Evolutionary conservation across 805 yeast species (phyloP), one percentile per base, ranked within the genome.

Genomic region (Lachancea mirantina): DNA sequence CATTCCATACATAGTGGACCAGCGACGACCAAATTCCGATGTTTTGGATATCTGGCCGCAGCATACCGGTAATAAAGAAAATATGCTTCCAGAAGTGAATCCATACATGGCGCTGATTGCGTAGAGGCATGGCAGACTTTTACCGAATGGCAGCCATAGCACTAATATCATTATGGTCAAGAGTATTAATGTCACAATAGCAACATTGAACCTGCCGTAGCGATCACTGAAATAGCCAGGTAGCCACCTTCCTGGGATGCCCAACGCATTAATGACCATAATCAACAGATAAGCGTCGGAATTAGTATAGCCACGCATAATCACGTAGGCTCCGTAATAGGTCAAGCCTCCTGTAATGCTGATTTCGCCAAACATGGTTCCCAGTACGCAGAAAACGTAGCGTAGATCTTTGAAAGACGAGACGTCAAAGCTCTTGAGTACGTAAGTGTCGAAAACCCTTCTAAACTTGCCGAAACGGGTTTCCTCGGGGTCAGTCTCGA

Each of bases 131-230:
- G 55, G 56, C 18, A 61, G 34, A 30, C 52, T 43, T 6, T 49
- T 36, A 1, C 84, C 85, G 35, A 76, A 70, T 1, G 88, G 87
- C 14, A 78, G 55, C 87, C 87, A 78, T n/a, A 79, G 46, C 0
- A 65, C 62, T 29, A 79, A 59, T 3, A 73, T 63, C 13, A 72
- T 52, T 0, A 77, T 8, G 1, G 68, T 57, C n/a, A 72, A 59
- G 6, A 73, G 55, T 3, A 52, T 20, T n/a, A 70, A 51, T 60
- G 76, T 67, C 3, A 62, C 26, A 8, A 65, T 52, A 70, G 76
- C 71, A 33, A 75, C 65, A 47, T 76, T 78, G 52, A 68, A 76
- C 14, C 69, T 62, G 3, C 85, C 85, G 19, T 48, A 47, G 45
- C 76, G 83, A 2, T 82, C 76, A 4, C 67, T 38, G 30, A 60